Conservation (phyloP, 2,329 filamentous ascomycete genomes). For the Trichoderma gracile region DNA sequence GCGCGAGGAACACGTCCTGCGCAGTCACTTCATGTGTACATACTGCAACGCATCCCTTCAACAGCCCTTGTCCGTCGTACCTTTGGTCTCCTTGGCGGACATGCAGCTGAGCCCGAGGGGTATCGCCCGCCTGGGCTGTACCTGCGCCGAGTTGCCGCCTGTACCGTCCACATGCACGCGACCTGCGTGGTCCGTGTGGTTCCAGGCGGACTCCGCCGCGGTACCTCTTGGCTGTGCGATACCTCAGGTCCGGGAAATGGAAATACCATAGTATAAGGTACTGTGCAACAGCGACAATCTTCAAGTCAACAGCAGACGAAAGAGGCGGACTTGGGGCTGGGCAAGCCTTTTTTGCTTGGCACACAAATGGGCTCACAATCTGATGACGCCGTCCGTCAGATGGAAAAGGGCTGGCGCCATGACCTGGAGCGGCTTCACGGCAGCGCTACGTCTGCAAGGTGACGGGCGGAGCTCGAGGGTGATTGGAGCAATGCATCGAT, state of each 20-base stretch:
- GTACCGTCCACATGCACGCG: not conserved
- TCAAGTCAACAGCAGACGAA: too few relatives aligned
- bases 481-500: not conserved
- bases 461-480: not conserved
- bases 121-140: constrained; percentile 11
- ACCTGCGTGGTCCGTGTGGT: too few relatives aligned
- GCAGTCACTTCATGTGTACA: too few relatives aligned
- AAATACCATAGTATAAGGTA: too few relatives aligned
- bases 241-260: not conserved
- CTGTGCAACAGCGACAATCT: too few relatives aligned
- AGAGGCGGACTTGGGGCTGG: not conserved
- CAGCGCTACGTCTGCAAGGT: constrained; percentile 9
- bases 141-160: not conserved
- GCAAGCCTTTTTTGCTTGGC: not conserved
- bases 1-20: not conserved
- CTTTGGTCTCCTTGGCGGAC: not conserved
- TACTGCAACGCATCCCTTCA: too few relatives aligned
- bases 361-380: not conserved
- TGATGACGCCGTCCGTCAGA: constrained; percentile 18
- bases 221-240: not conserved
- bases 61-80: not conserved
- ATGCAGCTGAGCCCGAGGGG: not conserved
- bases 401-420: not conserved
- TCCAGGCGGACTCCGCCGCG: not conserved
- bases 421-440: constrained; percentile 9